These are phyloP conservation scores for Trichoderma hamatum DNA, from an alignment of 2,329 filamentous ascomycete genomes.

Conservation along the genomic window DNA sequence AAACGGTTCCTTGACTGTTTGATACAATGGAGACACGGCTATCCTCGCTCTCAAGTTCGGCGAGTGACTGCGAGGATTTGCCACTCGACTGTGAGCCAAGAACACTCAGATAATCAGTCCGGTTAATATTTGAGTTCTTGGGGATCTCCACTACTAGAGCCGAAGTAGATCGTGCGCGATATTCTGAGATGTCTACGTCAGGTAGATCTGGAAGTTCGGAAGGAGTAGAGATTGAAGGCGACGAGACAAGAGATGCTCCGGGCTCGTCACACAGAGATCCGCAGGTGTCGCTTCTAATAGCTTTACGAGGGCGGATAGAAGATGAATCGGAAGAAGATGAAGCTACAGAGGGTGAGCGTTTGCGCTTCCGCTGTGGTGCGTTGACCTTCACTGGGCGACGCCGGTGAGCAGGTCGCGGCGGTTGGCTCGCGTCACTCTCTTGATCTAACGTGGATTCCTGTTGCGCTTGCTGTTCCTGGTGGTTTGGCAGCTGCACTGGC, in stretches of 20 bases:
- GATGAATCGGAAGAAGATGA: constrained; percentile 5
- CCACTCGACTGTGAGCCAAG: constrained; percentile 37
- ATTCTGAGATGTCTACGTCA: constrained; percentile 25
- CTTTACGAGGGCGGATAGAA: constrained; percentile 31
- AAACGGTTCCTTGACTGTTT: constrained; percentile 45
- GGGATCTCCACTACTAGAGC: constrained; percentile 38
- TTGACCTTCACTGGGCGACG: constrained; percentile 31
- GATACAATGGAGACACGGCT: constrained; percentile 38
- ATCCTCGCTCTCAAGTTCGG: constrained; percentile 43
- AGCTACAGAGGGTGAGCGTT: not conserved
- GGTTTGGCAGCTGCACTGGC: not conserved
- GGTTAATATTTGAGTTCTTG: constrained; percentile 40
- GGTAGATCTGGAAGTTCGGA: constrained; percentile 29
- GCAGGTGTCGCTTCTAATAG: constrained; percentile 31
- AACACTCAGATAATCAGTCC: constrained; percentile 42
- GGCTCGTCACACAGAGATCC: constrained; percentile 38
- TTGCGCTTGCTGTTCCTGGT: constrained; percentile 17
- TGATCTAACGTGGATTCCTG: constrained; percentile 14
- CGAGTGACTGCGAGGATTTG: constrained; percentile 39
- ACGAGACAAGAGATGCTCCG: constrained; percentile 37
- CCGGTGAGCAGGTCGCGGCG: constrained; percentile 37
- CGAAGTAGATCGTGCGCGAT: constrained; percentile 25
- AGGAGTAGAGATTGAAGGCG: constrained; percentile 33
- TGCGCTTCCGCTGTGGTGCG: constrained; percentile 29
- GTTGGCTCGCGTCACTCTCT: constrained; percentile 33